A percentile compares a stretch with the other conserved stretches of the same genome.
phyloP scores from a whole-genome alignment of 2,329 filamentous ascomycete species.

The Ophiostoma australiae region DNA sequence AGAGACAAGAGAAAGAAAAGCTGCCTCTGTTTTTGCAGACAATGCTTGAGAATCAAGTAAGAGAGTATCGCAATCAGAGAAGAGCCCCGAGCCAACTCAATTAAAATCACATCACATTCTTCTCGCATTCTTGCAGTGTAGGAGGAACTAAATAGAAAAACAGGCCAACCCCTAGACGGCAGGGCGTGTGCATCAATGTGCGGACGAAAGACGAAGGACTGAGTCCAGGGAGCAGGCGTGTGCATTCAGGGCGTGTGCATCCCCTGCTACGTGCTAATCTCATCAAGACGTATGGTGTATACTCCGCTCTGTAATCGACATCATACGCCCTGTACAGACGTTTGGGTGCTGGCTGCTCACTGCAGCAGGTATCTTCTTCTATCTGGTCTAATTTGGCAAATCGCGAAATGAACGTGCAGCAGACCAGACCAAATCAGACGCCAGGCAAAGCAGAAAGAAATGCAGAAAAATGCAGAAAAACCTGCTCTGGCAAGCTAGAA shows the following conservation, averaged over 20 bases:
- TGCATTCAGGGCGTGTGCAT: slow-evolving; percentile 10
- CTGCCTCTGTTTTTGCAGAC: not conserved
- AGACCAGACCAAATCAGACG: not conserved
- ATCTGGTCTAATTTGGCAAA: not conserved
- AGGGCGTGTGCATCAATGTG: slow-evolving; percentile 11
- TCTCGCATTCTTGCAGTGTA: not conserved
- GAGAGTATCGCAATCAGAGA: not conserved
- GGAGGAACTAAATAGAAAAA: not conserved
- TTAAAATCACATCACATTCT: not conserved
- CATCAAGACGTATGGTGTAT: not conserved
- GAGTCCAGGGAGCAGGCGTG: not conserved
- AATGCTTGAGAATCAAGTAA: not conserved
- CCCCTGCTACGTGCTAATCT: not conserved
- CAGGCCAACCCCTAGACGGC: not conserved
- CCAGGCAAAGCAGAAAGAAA: not conserved
- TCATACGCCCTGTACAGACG: not conserved
- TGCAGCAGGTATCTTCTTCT: not conserved
- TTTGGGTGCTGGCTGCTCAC: not conserved
- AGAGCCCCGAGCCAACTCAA: not conserved
- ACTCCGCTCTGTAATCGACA: not conserved
- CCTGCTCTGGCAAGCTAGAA: not conserved
- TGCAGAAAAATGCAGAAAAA: too few relatives aligned
- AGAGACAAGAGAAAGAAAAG: not conserved
- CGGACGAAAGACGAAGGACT: not conserved
- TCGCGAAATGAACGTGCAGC: slow-evolving; percentile 9